Conservation (phyloP, 179 eudicot genomes). For the Heliamphora pulchella region DNA sequence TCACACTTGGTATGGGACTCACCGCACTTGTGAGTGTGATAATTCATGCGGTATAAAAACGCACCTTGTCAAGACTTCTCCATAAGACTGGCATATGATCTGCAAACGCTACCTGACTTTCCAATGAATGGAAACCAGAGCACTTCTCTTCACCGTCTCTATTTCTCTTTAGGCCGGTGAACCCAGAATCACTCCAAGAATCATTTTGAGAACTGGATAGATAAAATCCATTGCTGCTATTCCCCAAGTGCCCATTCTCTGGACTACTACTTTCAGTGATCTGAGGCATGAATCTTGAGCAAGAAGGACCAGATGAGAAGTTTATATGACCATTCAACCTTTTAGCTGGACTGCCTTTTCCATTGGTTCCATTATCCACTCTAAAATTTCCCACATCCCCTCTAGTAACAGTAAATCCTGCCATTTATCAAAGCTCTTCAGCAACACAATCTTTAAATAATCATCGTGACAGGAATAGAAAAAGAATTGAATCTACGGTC, state of each 20-base stretch:
- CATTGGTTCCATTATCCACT: slow-evolving; percentile 33
- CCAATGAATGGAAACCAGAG: slow-evolving; percentile 33
- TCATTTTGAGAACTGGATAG: slow-evolving; percentile 29
- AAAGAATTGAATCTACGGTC: background rate
- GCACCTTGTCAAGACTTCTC: too few species aligned
- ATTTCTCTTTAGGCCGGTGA: slow-evolving; percentile 29
- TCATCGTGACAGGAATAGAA: background rate
- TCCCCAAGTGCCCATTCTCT: slow-evolving; percentile 28
- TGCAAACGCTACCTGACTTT: slow-evolving; percentile 33
- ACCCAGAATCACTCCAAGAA: slow-evolving; percentile 39
- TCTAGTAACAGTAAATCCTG: slow-evolving; percentile 44
- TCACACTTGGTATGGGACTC: too few species aligned
- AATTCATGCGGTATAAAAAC: too few species aligned
- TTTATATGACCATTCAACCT: slow-evolving; percentile 33
- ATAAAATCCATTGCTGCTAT: slow-evolving; percentile 24
- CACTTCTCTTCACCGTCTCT: slow-evolving; percentile 30
- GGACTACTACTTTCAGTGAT: slow-evolving; percentile 46
- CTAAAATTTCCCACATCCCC: slow-evolving; percentile 46
- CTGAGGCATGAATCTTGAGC: slow-evolving; percentile 49
- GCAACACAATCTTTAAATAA: background rate
- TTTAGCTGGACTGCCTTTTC: slow-evolving; percentile 35
- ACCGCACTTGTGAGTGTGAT: too few species aligned
- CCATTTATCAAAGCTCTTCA: slow-evolving; percentile 13
- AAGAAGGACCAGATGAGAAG: slow-evolving; percentile 33
- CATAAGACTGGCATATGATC: background rate